phyloP scores from a whole-genome alignment of 495 filamentous ascomycete species.

The Margaritispora aquatica region DNA sequence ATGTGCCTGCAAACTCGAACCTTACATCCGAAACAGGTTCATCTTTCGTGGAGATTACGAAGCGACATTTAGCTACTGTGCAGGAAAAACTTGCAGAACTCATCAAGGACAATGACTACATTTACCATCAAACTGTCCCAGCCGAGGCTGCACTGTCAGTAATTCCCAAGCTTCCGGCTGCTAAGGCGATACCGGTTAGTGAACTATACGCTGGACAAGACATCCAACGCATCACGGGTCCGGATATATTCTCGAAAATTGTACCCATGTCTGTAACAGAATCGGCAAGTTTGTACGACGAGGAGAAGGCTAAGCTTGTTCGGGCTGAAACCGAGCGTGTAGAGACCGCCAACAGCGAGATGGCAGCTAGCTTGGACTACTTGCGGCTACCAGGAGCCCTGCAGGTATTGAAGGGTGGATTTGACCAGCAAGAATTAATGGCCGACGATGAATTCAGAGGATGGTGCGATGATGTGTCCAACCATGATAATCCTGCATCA shows the following conservation, averaged over 20 bases:
- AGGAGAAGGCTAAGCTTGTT: slow-evolving; percentile 95
- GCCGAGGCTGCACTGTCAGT: slow-evolving; percentile 71
- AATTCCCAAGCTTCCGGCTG: slow-evolving; percentile 87
- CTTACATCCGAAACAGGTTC: slow-evolving; percentile 70
- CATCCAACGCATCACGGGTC: slow-evolving; percentile 92
- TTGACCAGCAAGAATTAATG: slow-evolving; percentile 81
- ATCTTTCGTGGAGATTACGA: slow-evolving; percentile 70
- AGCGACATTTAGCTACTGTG: slow-evolving; percentile 71
- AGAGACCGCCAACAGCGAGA: slow-evolving; percentile 85
- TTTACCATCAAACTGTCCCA: slow-evolving; percentile 91
- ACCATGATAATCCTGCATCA: slow-evolving; percentile 62
- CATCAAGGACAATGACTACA: slow-evolving; percentile 94
- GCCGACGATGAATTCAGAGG: slow-evolving; percentile 86
- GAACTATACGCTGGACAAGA: slow-evolving; percentile 96
- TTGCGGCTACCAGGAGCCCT: slow-evolving; percentile 83
- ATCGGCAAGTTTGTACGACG: slow-evolving; percentile 93
- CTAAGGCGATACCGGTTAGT: slow-evolving; percentile 96
- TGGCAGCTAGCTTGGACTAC: slow-evolving; percentile 93
- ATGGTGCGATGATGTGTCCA: slow-evolving; percentile 89
- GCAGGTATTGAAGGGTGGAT: slow-evolving; percentile 86
- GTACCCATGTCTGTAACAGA: slow-evolving; percentile 96
- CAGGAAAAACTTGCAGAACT: slow-evolving; percentile 72
- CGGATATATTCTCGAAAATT: slow-evolving; percentile 94
- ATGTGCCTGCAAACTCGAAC: slow-evolving; percentile 75
- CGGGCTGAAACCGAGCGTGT: slow-evolving; percentile 90